A percentile compares a stretch with the other conserved stretches of the same genome.
Evolutionary conservation across 2,329 filamentous ascomycete genomes (phyloP).

Genomic region (Aspergillus pseudotamarii): DNA sequence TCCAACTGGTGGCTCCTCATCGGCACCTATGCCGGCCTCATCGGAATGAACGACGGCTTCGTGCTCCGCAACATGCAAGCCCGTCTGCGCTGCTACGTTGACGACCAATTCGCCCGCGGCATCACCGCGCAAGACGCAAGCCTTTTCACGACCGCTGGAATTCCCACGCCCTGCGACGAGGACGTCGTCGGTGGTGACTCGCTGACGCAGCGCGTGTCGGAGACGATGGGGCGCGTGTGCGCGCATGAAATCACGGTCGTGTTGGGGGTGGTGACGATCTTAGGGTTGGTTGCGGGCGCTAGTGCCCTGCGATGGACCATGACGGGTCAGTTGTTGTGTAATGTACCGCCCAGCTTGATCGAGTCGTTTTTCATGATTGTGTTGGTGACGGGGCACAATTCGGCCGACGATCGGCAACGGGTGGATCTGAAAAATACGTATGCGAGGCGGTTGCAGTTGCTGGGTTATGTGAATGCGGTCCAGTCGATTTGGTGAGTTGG

Average conservation of each 20-base stretch:
- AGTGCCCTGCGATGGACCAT: constrained; percentile 31
- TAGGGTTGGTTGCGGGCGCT: constrained; percentile 28
- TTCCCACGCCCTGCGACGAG: background rate
- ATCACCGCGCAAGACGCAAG: background rate
- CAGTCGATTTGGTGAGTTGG: background rate
- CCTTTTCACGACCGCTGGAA: background rate
- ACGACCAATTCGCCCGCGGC: constrained; percentile 8
- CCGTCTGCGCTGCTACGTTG: constrained; percentile 18
- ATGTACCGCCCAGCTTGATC: constrained; percentile 36
- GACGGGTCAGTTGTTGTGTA: constrained; percentile 36
- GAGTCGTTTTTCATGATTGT: constrained; percentile 36
- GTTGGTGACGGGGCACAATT: constrained; percentile 32
- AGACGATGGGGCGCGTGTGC: background rate
- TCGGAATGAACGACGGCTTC: constrained; percentile 50
- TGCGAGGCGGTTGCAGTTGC: constrained; percentile 13
- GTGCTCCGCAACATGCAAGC: constrained; percentile 48
- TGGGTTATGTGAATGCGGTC: background rate
- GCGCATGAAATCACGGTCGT: background rate
- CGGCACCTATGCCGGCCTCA: constrained; percentile 50
- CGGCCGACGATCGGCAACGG: constrained; percentile 23
- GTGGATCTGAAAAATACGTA: constrained; percentile 23
- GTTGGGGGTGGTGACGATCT: constrained; percentile 10
- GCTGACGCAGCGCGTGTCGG: background rate
- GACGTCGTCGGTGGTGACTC: background rate
- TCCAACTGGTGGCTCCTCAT: constrained; percentile 52